Base-by-base conservation (phyloP, 2,329 filamentous ascomycete species). In the Arthroderma sp. region DNA sequence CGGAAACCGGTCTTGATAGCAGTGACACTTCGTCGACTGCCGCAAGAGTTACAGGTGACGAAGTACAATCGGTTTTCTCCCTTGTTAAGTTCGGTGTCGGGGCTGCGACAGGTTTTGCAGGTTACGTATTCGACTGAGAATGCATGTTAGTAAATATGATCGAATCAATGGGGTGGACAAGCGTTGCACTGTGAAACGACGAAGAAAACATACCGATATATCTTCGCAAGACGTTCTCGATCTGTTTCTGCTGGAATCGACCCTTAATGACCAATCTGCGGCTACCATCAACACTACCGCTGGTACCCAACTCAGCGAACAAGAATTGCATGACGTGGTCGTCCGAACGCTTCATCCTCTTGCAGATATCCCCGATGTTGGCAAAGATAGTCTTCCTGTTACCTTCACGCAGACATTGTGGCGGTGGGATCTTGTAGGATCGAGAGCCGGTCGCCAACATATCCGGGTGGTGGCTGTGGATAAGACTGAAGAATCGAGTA, bases 1-100 rank as follows among this genome's bases (percentile, higher is more conserved):
- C 88, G 93, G 87, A 98, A 98, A 87, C 91, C 91, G 50, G 87
- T 94, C 82, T 98, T 98, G 83, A 98, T 98, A 56, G 91, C 88
- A 49, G 86, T 86, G 64, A 96, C 89, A 61, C 81, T 87, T 64
- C 88, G 83, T 68, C 89, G 75, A 43, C 80, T 84, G 52, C 82
- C 81, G 59, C 83, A 86, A 48, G 81, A 83, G 71, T 91, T 94
- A 80, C 89, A 95, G 49, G 88, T 95, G 63, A 98, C 87, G 74
- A 96, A 98, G 74, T 94, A 95, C 53, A 98, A 75, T 72, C 91
- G 84, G 75, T 96, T 98, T 71, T 98, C 91, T 68, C 89, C 91
- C 75, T 96, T 96, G 79, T 83, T 93, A 62, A 98, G 80, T 64
- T 94, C 87, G 44, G 89, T 95, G 62, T 95, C 86, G 60, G 87